Conservation (phyloP, 768 basidiomycete genomes). For the Pluteus cervinus region DNA sequence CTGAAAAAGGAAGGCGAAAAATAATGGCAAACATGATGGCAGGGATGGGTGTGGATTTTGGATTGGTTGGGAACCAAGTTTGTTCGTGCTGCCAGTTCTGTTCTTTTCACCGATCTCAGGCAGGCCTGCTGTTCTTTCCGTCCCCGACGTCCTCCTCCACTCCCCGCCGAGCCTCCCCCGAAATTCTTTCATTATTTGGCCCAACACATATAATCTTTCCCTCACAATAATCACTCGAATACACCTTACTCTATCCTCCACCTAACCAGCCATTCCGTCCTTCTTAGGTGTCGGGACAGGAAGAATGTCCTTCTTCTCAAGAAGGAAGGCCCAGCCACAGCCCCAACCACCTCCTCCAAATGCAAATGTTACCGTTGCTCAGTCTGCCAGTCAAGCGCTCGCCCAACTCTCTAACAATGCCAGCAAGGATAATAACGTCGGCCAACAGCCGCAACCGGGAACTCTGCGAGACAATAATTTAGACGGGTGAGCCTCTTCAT, state of each 20-base stretch:
- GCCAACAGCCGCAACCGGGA: constrained; percentile 5
- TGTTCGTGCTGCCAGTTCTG: too few species aligned
- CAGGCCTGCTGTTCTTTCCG: constrained; percentile 5
- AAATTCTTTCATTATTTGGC: constrained; percentile 10
- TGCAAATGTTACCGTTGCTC: constrained; percentile 51
- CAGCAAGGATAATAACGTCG: too few species aligned
- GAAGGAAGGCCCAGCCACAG: constrained; percentile 53
- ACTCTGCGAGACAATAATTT: too few species aligned
- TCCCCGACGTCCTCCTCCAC: constrained; percentile 6
- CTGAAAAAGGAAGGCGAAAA: neutral
- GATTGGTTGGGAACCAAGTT: too few species aligned
- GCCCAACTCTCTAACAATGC: constrained; percentile 45
- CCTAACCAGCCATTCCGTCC: constrained; percentile 58
- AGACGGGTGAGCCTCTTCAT: too few species aligned
- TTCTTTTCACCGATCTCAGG: constrained; percentile 4
- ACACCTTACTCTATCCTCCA: constrained; percentile 12
- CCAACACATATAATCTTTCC: too few species aligned
- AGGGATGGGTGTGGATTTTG: constrained; percentile 7
- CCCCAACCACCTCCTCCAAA: constrained; percentile 24
- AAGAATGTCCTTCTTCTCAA: constrained; percentile 92
- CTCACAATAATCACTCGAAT: too few species aligned
- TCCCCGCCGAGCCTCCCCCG: constrained; percentile 6
- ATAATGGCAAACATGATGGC: constrained; percentile 4
- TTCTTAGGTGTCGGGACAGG: constrained; percentile 52
- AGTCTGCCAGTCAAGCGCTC: constrained; percentile 64